Evolutionary conservation across 306 rosid genomes (phyloP), one percentile per base, ranked within the genome.

Genomic region (Quercus bicolor): DNA sequence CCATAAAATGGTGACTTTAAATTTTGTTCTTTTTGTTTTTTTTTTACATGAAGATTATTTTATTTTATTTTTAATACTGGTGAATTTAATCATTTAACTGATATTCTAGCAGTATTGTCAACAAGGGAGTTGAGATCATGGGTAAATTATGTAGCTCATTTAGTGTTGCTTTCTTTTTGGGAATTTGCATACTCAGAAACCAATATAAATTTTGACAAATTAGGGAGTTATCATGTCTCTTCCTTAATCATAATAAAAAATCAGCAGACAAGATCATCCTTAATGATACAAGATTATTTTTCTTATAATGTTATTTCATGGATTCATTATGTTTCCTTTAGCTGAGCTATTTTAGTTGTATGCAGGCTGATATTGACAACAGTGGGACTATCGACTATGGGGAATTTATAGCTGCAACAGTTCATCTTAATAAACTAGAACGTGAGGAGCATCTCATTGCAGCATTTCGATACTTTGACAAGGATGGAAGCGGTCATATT

Each of bases 371-470:
- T 81, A 94, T 94, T 77, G 98, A 94, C 86, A 94, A 90, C 75
- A 94, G 96, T 81, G 98, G 98, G 69, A 94, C 98, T 33, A 94
- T 94, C 75, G 98, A 94, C 84, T 94, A 94, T 75, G 98, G 98
- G 71, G 98, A 94, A 79, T 94, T 94, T 80, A 89, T 94, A 77
- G 98, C 98, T 68, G 98, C 98, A 51, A 94, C 98, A 52, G 91
- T 94, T 82, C 98, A 94, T 87, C 98, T 94, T 75, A 94, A 94
- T 91, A 94, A 94, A 84, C 90, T 94, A 72, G 98, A 94, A 73
- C 98, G 98, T 3, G 98, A 94, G 87, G 98, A 94, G 71, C 98
- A 94, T 84, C 94, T 94, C 37, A 53, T 94, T 85, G 98, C 97
- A 23, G 98, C 98, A 77, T 94, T 94, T 77, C 92, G 56, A 80